Percentiles rank a stretch among this genome's conserved stretches.
These are phyloP conservation scores for Mycena alexandri DNA, from an alignment of 768 basidiomycete genomes.

Conservation along the genomic window DNA sequence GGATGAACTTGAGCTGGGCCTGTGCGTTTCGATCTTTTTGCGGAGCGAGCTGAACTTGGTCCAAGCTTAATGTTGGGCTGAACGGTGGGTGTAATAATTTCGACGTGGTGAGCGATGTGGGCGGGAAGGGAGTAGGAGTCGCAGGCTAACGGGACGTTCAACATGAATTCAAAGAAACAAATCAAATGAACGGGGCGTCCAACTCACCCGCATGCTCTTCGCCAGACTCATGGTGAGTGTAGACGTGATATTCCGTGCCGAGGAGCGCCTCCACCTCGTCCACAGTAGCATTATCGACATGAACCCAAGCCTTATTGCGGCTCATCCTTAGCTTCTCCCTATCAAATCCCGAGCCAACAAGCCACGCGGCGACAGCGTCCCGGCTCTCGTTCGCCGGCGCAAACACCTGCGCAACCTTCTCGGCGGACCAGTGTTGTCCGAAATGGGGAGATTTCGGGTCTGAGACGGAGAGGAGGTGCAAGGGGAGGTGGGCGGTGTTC, in stretches of 20 bases:
- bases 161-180: no score
- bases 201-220: conserved; percentile 47
- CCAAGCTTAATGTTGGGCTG: conserved; percentile 43
- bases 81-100: conserved; percentile 52
- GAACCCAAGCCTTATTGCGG: conserved; percentile 47
- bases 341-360: conserved; percentile 43
- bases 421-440: conserved; percentile 51
- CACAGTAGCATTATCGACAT: conserved; percentile 45
- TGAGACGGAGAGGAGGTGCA: conserved; percentile 49
- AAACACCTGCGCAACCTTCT: conserved; percentile 46
- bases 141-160: conserved; percentile 42
- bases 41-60: not conserved
- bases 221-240: conserved; percentile 43
- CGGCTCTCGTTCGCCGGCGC: conserved; percentile 44
- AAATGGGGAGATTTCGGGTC: conserved; percentile 52
- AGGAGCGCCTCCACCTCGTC: conserved; percentile 49
- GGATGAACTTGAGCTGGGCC: conserved; percentile 9
- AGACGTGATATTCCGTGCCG: conserved; percentile 50
- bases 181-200: not conserved
- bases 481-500: conserved; percentile 47
- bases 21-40: conserved; percentile 20
- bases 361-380: conserved; percentile 48
- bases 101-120: conserved; percentile 46
- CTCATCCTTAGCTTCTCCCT: conserved; percentile 41
- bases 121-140: conserved; percentile 50